Conservation (phyloP, 2,329 filamentous ascomycete species). For the Aspergillus spinulosporus region DNA sequence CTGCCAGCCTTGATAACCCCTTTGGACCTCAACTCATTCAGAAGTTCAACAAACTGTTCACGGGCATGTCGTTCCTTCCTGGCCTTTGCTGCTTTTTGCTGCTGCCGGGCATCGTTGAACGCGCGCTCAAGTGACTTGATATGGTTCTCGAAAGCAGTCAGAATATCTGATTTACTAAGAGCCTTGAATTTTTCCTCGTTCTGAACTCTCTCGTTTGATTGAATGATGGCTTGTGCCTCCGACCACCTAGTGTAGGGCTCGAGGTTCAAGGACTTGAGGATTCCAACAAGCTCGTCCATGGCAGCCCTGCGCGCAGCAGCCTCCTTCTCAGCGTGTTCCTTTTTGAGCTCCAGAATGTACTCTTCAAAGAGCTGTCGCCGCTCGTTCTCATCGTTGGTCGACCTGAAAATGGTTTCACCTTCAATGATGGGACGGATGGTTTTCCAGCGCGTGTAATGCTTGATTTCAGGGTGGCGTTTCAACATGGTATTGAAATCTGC, state of each 20-base stretch:
- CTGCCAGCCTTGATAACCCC: slow-evolving; percentile 85
- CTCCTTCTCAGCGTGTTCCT: slow-evolving; percentile 76
- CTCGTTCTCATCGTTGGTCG: slow-evolving; percentile 83
- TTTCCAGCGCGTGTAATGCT: slow-evolving; percentile 95
- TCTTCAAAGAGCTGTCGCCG: slow-evolving; percentile 89
- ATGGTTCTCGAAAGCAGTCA: slow-evolving; percentile 91
- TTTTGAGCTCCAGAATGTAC: slow-evolving; percentile 83
- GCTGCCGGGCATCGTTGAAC: slow-evolving; percentile 88
- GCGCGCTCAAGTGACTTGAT: slow-evolving; percentile 88
- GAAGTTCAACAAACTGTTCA: slow-evolving; percentile 73
- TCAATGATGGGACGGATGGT: slow-evolving; percentile 92
- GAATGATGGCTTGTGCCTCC: slow-evolving; percentile 80
- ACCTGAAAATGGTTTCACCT: slow-evolving; percentile 91
- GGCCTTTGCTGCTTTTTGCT: slow-evolving; percentile 76
- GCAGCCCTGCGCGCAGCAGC: slow-evolving; percentile 71
- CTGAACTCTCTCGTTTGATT: slow-evolving; percentile 74
- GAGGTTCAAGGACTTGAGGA: slow-evolving; percentile 76
- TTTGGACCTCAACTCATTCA: slow-evolving; percentile 70
- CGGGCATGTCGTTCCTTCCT: slow-evolving; percentile 83
- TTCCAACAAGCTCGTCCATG: slow-evolving; percentile 75
- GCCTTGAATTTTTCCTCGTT: slow-evolving; percentile 80
- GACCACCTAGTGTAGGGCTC: slow-evolving; percentile 95
- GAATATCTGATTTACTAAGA: slow-evolving; percentile 83
- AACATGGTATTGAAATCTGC: slow-evolving; percentile 96
- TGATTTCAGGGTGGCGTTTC: slow-evolving; percentile 93